Evolutionary conservation across 176 grass and related monocot species (phyloP).

Genomic region (Coix lacrymajobi): DNA sequence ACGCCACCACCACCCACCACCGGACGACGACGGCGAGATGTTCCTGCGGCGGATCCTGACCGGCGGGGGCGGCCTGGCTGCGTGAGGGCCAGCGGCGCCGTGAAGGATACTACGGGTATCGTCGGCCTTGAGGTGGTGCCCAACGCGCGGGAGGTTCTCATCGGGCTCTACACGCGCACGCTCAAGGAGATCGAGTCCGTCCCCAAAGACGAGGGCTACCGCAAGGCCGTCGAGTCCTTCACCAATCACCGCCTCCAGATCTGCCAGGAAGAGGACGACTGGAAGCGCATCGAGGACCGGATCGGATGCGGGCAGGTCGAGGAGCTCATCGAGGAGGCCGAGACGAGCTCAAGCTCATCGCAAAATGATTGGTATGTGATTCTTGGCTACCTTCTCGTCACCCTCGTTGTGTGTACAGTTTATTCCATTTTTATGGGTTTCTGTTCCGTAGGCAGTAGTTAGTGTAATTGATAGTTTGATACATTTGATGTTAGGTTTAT

Average conservation of each 20-base stretch:
- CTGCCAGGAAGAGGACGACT: constrained; percentile 77
- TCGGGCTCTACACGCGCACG: constrained; percentile 71
- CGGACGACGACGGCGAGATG: constrained; percentile 36
- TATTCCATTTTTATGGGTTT: neutral
- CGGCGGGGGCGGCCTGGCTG: constrained; percentile 39
- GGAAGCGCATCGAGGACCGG: constrained; percentile 74
- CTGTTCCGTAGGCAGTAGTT: neutral
- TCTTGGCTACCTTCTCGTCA: neutral
- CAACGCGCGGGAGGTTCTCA: constrained; percentile 72
- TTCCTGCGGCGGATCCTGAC: constrained; percentile 80
- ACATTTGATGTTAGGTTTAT: neutral
- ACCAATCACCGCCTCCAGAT: constrained; percentile 77
- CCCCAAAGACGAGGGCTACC: constrained; percentile 81
- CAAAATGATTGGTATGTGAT: constrained; percentile 63
- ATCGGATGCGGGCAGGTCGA: constrained; percentile 81
- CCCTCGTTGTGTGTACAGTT: neutral
- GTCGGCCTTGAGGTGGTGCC: constrained; percentile 87
- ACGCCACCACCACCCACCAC: neutral
- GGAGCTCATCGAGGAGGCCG: constrained; percentile 91
- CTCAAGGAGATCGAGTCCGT: constrained; percentile 83
- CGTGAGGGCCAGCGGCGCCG: constrained; percentile 41
- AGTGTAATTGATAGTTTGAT: constrained; percentile 5
- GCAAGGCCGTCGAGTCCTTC: constrained; percentile 92
- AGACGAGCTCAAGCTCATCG: constrained; percentile 87
- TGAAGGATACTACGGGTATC: constrained; percentile 87